These are phyloP conservation scores for slime mould (Dictyostelium discoideum) DNA, from an alignment of 78 protist genomes.

Conservation along the genomic window dicty_2.7 NC_007089.4:2109001-2109500, in stretches of 20 bases:
- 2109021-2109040: too few relatives aligned
- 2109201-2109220: too few relatives aligned
- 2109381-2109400: slow-evolving; percentile 87
- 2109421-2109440: slow-evolving; percentile 80
- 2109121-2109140: not conserved
- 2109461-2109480: slow-evolving; percentile 12
- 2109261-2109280: not conserved
- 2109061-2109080: too few relatives aligned
- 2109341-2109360: slow-evolving; percentile 26
- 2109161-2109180: not conserved
- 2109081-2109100: not conserved
- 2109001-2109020: too few relatives aligned
- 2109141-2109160: not conserved
- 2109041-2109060: not conserved
- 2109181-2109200: not conserved
- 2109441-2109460: slow-evolving; percentile 82
- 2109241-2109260: not conserved
- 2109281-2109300: not conserved
- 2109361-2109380: slow-evolving; percentile 79
- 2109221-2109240: not conserved
- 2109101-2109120: not conserved
- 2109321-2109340: too few relatives aligned
- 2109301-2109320: not conserved
- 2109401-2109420: slow-evolving; percentile 82
- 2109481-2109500: slow-evolving; percentile 26